Evolutionary conservation across 1,284 basidiomycete genomes (phyloP), one percentile per base, ranked within the genome.

Genomic region (Hypsizygus ulmarius): DNA sequence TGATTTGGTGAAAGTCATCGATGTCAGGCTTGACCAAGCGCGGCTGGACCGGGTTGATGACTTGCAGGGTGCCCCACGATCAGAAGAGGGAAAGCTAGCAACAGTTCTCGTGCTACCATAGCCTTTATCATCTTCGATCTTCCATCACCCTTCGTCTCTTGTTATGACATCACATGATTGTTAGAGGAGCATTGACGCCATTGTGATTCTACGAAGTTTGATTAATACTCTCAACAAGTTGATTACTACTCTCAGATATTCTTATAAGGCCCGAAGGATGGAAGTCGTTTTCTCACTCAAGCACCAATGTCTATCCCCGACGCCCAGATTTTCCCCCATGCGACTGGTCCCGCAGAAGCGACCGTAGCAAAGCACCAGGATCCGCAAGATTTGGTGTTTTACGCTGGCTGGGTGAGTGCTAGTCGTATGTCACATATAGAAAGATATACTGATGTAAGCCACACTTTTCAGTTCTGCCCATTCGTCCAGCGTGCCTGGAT

Each of bases 401-500:
- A 80, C 58, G 68, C 78, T 2, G 81, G 81, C 49, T 85, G 82
- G 78, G 79, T 77, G 51, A 27, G 73, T 60, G 33, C 19, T n/a
- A n/a, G n/a, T n/a, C n/a, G n/a, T n/a, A 30, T 43, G 27, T 15
- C 37, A 12, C n/a, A 42, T 15, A 47, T n/a, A 16, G 10, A 8
- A 9, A 29, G 19, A 5, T 25, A 42, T 41, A 12, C 11, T 21
- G n/a, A 36, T 14, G 12, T 41, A 16, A 15, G 30, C 12, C 25
- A 16, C 14, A 39, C 12, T 34, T 28, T 11, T 5, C 47, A 82
- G 81, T 87, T 87, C 63, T 86, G 84, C 56, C 84, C 84, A 0
- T 87, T 73, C 52, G 82, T 82, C 5, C 82, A 85, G 55, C 69
- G 84, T n/a, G 71, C 70, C 2, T 88, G 84, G 85, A 80, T 86